Base-by-base conservation (phyloP, 352 stramenopile species). In the Vaucheria bursata region DNA sequence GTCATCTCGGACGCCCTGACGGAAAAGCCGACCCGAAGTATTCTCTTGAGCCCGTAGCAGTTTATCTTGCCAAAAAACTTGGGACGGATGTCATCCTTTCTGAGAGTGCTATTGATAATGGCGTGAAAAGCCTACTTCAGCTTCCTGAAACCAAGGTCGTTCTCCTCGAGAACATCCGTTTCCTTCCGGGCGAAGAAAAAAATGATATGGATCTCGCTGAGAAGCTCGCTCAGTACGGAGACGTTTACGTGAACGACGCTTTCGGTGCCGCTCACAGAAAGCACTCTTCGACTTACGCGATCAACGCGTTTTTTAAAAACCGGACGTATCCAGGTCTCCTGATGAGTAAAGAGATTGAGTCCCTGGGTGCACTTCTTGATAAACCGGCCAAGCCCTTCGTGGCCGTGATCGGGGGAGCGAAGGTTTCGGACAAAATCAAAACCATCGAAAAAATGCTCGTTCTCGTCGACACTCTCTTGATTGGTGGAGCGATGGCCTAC, bases 171-270 rank as follows among this genome's bases (percentile, higher is more conserved):
- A 99, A 99, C 87, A 90, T 98, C 59, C 93, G 97, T 65, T 99
- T 99, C 87, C 93, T 99, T 86, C 90, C 92, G 18, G 96, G 97
- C 70, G 97, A 99, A 85, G 92, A 95, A 79, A 97, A 98, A 82
- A 97, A 98, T 84, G 91, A 95, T 77, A 82, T 89, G 8, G 89
- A 87, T 78, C 97, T 99, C 80, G 93, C 95, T 74, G 89, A 92
- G 50, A 86, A 91, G 69, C 83, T 93, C 8, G 83, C 88, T 25
- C 86, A 78, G 35, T 91, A 93, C 36, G 94, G 93, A 32, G 94
- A 99, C 85, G 91, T 99, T 77, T 99, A 97, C 88, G 94, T 99
- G 8, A 98, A 98, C 88, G 97, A 99, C 86, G 97, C 97, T 32
- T 99, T 99, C 87, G 97, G 97, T 69, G 99, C 97, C 52, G 95